Base-by-base conservation (phyloP, 2,329 filamentous ascomycete species). In the Didymella pinodella region DNA sequence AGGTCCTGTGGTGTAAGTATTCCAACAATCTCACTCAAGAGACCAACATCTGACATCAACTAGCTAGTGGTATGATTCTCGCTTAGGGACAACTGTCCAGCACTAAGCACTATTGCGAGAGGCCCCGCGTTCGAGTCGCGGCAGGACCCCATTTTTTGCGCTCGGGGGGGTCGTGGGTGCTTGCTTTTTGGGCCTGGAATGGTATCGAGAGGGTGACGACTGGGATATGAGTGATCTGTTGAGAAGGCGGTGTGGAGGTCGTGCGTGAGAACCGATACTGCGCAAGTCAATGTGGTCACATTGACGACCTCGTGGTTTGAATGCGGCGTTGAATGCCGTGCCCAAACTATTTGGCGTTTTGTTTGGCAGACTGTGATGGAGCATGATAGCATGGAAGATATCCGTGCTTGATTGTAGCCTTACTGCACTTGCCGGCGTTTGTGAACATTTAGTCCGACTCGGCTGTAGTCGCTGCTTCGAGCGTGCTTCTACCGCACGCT, bases 71-170 rank as follows among this genome's bases (percentile, higher is more conserved):
- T 22, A 10, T 32, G 31, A 54, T 87, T 86, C 84, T 85, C 84
- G 85, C 85, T 86, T 86, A 87, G 85, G 85, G 85, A 58, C 31
- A 14, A 32, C 12, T 14, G 8, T 32, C 31, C 31, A 32, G 31
- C 31, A 25, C 59, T 61, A 54, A 61, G 59, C 43, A 54, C 31
- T 54, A 16, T 46, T 60, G 57, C 57, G 57, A 60, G 57, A 60
- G 57, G 57, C 57, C 57, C 58, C 58, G 59, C 59, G 59, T 61
- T 61, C 59, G 59, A 61, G 59, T 61, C 59, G 59, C 59, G 59
- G 59, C 54, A 61, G 40, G 59, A 61, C 59, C 59, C 58, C 11
- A 53, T 57, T 61, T 58, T 61, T 36, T 25, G 2, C 46, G 16
- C 10, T 12, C 26, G 2, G 4, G 26, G 18, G 6, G 20, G 29